Conservation (phyloP, 371 early-diverging fungal genomes). For the Lichtheimia corymbifera region DNA sequence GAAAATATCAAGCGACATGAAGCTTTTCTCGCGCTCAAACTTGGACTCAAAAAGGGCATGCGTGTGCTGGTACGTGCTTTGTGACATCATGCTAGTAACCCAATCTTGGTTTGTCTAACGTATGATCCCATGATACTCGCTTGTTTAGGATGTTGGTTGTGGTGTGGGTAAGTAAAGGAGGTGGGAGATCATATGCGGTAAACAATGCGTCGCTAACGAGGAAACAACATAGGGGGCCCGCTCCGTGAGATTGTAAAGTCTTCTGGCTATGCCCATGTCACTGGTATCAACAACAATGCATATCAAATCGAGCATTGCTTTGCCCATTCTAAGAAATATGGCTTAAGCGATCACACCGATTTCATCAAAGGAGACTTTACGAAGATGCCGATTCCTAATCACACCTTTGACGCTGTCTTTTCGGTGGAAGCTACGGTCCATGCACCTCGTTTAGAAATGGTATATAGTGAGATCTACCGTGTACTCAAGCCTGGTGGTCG, state of each 20-base stretch:
- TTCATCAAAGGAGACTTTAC: conserved; percentile 77
- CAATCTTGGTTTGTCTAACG: background rate
- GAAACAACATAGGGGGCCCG: conserved; percentile 56
- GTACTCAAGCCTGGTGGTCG: conserved; percentile 77
- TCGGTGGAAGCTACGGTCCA: conserved; percentile 83
- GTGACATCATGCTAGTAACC: background rate
- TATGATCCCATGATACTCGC: background rate
- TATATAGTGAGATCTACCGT: conserved; percentile 75
- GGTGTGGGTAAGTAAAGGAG: conserved; percentile 64
- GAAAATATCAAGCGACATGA: conserved; percentile 79
- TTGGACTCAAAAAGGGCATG: conserved; percentile 63
- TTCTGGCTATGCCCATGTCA: conserved; percentile 69
- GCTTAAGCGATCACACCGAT: conserved; percentile 47
- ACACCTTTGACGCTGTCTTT: conserved; percentile 71
- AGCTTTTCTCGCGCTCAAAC: conserved; percentile 66
- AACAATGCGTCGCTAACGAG: background rate
- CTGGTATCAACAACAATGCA: conserved; percentile 83
- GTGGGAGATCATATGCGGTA: background rate
- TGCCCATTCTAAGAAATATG: conserved; percentile 62
- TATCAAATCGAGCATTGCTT: conserved; percentile 79
- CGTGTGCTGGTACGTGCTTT: conserved; percentile 51
- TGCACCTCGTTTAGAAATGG: conserved; percentile 64
- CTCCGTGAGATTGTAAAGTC: conserved; percentile 76
- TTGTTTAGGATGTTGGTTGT: conserved; percentile 69
- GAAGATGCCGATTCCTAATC: conserved; percentile 69